Base-by-base conservation (phyloP, 495 filamentous ascomycete species). In the Neurospora intermedia region DNA sequence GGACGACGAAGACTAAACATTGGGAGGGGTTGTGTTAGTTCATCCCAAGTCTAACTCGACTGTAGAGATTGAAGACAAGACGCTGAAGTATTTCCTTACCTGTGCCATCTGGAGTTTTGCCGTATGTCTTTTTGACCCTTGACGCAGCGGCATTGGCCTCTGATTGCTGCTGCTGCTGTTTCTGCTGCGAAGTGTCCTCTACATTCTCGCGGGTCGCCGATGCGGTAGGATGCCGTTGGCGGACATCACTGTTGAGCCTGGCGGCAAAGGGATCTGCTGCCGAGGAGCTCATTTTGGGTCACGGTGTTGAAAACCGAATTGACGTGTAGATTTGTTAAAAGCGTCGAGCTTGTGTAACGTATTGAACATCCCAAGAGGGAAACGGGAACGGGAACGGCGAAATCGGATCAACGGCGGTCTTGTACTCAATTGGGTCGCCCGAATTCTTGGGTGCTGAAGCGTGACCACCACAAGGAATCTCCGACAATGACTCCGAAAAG, bases 21-120 rank as follows among this genome's bases (percentile, higher is more conserved):
- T 35, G 39, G 23, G 54, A 31, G 23, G 48, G 23, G 2, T 16
- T 62, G 6, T 62, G 54, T 62, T 35, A 62, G 54, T 31, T 62
- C 54, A 62, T 62, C 27, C 23, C 11, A 6, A 0, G 35, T 38
- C 35, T 38, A 38, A 16, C 6, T 62, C 1, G 31, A 6, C 3
- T 31, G 13, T 16, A 62, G 15, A 62, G 31, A n/a, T 23, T 69
- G 0, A 13, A 66, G 35, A 54, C 23, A 9, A 62, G 54, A 62
- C 16, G 54, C 23, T 41, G 38, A 59, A 40, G 39, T 23, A 20
- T 23, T 62, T 43, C 83, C 92, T 80, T 88, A 97, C 95, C 88
- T 78, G 85, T 94, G 79, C 96, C 96, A 85, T 92, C 92, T 40
- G 92, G 93, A 11, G 96, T 99, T 77, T 94, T 90, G 20, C 96